Base-by-base conservation (phyloP, 306 rosid species). In the Sphenostylis stenocarpa region DNA sequence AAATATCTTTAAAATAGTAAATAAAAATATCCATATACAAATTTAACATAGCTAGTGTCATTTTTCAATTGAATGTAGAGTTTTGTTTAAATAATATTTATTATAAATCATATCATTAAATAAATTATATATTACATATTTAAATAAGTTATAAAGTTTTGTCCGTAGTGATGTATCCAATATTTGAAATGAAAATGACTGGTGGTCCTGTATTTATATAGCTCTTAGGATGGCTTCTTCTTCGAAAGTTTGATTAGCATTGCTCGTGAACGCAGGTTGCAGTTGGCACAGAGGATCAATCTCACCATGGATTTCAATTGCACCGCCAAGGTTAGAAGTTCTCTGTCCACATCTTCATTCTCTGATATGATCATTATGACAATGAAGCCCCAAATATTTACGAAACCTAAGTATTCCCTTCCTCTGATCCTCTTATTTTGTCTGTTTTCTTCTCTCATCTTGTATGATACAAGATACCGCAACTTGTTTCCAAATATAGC, bases 251-350 rank as follows among this genome's bases (percentile, higher is more conserved):
- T 8, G 13, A n/a, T n/a, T 13, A 43, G 3, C 5, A 5, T 3
- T 78, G 26, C 72, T 31, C 45, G 33, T 31, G 74, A 83, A 53
- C 75, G 24, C 67, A 10, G 51, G 56, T 57, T 83, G 41, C 33
- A 70, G 52, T 63, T 60, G 8, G 23, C 13, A 24, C 28, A 6
- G 23, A 72, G 26, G 43, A 41, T 43, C 43, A 2, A 28, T 31
- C 6, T 19, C 68, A 39, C 73, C 84, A 88, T 88, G 97, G 95
- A 84, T 80, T 72, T 76, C 81, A 72, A 56, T 80, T 70, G 84
- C 84, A 77, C 76, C 67, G 67, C 67, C 88, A 90, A 90, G 97
- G 97, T 91, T 63, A 78, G 81, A 74, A 70, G 19, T 39, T 44
- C 57, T 62, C 49, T 74, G 79, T 43, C 33, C 43, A 47, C 58